phyloP scores from a whole-genome alignment of 1,284 basidiomycete genomes.

The Crepidotus sp. region DNA sequence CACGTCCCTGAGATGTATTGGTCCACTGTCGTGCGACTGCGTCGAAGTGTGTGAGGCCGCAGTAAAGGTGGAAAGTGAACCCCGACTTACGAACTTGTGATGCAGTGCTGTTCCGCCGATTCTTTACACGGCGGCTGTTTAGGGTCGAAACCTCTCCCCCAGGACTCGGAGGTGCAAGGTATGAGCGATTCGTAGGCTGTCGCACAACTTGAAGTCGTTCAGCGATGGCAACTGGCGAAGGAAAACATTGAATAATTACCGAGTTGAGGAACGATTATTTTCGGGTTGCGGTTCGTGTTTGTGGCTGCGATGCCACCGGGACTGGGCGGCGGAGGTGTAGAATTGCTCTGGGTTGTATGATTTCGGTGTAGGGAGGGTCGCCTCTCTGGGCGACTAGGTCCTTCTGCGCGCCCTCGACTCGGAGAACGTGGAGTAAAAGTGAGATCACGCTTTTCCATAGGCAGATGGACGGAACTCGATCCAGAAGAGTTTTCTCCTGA shows the following conservation, averaged over 20 bases:
- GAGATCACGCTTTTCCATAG: constrained; percentile 10
- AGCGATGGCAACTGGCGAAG: background rate
- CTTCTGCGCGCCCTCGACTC: constrained; percentile 3
- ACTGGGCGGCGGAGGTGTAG: constrained; percentile 8
- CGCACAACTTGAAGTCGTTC: constrained; percentile 8
- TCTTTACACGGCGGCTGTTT: constrained; percentile 1
- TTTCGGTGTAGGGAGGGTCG: constrained; percentile 7
- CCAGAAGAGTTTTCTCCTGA: constrained; percentile 12
- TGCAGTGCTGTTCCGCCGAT: background rate
- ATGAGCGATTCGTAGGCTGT: constrained; percentile 12
- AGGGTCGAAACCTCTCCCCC: constrained; percentile 8
- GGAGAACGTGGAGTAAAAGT: background rate
- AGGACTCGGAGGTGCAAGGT: constrained; percentile 9
- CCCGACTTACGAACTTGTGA: constrained; percentile 1
- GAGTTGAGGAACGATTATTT: constrained; percentile 12
- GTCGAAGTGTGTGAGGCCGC: background rate
- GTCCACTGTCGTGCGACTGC: constrained; percentile 15
- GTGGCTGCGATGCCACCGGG: constrained; percentile 7
- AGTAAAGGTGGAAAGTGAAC: background rate
- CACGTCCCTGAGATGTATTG: constrained; percentile 9
- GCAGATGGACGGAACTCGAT: constrained; percentile 11
- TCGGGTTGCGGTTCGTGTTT: constrained; percentile 5
- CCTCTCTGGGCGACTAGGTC: constrained; percentile 1
- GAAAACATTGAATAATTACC: background rate
- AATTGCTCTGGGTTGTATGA: constrained; percentile 8